These are phyloP conservation scores for Psilocybe azurescens DNA, from an alignment of 768 basidiomycete species.

Conservation along the genomic window DNA sequence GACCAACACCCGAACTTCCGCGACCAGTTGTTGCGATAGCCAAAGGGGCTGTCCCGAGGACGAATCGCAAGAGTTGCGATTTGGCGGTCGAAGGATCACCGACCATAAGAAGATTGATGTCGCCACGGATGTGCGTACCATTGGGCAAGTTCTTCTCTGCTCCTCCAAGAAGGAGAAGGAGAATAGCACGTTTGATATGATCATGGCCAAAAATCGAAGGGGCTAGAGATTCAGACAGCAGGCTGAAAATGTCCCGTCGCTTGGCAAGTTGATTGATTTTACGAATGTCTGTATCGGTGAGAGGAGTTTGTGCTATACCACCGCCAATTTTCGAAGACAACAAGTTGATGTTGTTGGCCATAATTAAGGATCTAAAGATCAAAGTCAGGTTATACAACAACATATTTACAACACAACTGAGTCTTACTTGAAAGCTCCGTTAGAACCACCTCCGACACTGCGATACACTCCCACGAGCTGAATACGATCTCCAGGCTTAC, in stretches of 20 bases:
- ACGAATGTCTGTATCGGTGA: conserved; percentile 94
- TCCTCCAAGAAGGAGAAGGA: conserved; percentile 93
- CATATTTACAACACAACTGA: conserved; percentile 12
- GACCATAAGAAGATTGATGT: conserved; percentile 99
- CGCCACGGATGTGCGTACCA: conserved; percentile 98
- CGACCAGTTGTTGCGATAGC: conserved; percentile 99
- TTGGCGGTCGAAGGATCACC: conserved; percentile 99
- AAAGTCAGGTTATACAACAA: conserved; percentile 17
- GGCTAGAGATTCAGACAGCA: conserved; percentile 94
- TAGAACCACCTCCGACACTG: conserved; percentile 89
- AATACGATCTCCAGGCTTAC: conserved; percentile 97
- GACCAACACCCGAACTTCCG: conserved; percentile 98
- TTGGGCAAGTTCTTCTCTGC: conserved; percentile 98
- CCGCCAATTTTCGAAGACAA: conserved; percentile 95
- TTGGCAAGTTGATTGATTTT: conserved; percentile 94
- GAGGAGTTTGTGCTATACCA: conserved; percentile 89
- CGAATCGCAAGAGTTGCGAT: conserved; percentile 94
- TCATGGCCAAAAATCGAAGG: conserved; percentile 98
- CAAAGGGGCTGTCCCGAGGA: conserved; percentile 93
- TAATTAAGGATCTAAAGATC: conserved; percentile 76
- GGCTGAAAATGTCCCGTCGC: conserved; percentile 81
- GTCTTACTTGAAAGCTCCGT: conserved; percentile 91
- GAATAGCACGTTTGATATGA: conserved; percentile 92
- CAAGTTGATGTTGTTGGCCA: conserved; percentile 95
- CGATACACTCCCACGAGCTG: conserved; percentile 96